Conservation (phyloP, 768 basidiomycete species). For the Serendipita sp. region DNA sequence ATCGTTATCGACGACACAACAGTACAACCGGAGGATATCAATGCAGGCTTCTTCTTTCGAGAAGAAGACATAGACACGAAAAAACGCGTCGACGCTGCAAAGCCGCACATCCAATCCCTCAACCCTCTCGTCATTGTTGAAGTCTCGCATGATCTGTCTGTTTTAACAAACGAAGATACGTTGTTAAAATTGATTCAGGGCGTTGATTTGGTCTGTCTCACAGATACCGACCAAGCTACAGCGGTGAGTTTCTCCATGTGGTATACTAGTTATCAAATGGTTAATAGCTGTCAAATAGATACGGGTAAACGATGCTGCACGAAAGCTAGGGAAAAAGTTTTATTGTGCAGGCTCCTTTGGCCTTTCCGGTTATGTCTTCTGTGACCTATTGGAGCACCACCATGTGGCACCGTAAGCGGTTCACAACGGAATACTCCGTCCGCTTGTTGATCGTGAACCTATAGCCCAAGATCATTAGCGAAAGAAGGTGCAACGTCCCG, state of each 20-base stretch:
- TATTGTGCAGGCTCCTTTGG: slow-evolving; percentile 91
- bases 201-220: slow-evolving; percentile 77
- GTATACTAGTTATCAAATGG: no score
- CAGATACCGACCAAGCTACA: slow-evolving; percentile 53
- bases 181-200: slow-evolving; percentile 42
- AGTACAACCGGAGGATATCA: slow-evolving; percentile 64
- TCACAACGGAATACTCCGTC: slow-evolving; percentile 22
- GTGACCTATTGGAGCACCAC: slow-evolving; percentile 76
- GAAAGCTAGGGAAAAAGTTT: slow-evolving; percentile 57
- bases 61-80: slow-evolving; percentile 85
- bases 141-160: slow-evolving; percentile 35
- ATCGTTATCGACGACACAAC: slow-evolving; percentile 64
- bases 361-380: slow-evolving; percentile 83
- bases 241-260: slow-evolving; percentile 37
- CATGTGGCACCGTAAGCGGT: slow-evolving; percentile 64
- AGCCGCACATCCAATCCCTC: slow-evolving; percentile 67
- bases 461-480: slow-evolving; percentile 11
- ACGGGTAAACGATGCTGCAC: slow-evolving; percentile 62
- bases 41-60: slow-evolving; percentile 83
- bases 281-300: slow-evolving; percentile 30
- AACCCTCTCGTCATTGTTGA: slow-evolving; percentile 85
- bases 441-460: slow-evolving; percentile 18
- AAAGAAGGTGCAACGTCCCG: slow-evolving; percentile 24
- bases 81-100: slow-evolving; percentile 76
- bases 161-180: slow-evolving; percentile 29